These are phyloP conservation scores for Cajanus cajan DNA, from an alignment of 306 rosid species.

Conservation along the genomic window DNA sequence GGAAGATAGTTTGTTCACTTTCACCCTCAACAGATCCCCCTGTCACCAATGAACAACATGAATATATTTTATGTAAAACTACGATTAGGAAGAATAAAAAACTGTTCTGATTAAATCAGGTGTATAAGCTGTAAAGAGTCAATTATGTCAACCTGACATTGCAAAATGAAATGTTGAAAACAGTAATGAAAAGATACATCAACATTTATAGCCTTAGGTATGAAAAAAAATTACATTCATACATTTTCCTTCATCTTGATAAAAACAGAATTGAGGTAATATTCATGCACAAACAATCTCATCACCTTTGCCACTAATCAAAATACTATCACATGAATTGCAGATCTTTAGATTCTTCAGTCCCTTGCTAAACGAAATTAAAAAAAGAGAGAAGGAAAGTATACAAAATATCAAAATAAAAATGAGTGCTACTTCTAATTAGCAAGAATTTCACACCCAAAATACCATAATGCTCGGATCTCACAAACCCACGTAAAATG, in stretches of 20 bases:
- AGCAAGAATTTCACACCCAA: background rate
- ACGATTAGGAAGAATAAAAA: background rate
- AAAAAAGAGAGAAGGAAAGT: background rate
- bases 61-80: background rate
- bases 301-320: background rate
- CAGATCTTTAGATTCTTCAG: background rate
- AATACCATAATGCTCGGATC: conserved; percentile 34
- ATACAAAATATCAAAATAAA: background rate
- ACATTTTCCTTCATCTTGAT: background rate
- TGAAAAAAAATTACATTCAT: background rate
- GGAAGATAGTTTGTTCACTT: conserved; percentile 86
- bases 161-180: background rate
- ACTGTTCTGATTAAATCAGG: background rate
- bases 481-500: background rate
- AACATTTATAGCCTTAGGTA: background rate
- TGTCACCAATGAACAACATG: conserved; percentile 43
- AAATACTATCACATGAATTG: background rate
- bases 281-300: background rate
- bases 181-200: background rate
- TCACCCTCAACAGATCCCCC: conserved; percentile 73
- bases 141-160: background rate
- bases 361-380: background rate
- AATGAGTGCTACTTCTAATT: background rate
- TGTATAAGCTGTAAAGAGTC: background rate
- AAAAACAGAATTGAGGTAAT: background rate